Evolutionary conservation across 2,329 filamentous ascomycete genomes (phyloP), one percentile per base, ranked within the genome.

Genomic region (Scopulariopsis brevicaulis): DNA sequence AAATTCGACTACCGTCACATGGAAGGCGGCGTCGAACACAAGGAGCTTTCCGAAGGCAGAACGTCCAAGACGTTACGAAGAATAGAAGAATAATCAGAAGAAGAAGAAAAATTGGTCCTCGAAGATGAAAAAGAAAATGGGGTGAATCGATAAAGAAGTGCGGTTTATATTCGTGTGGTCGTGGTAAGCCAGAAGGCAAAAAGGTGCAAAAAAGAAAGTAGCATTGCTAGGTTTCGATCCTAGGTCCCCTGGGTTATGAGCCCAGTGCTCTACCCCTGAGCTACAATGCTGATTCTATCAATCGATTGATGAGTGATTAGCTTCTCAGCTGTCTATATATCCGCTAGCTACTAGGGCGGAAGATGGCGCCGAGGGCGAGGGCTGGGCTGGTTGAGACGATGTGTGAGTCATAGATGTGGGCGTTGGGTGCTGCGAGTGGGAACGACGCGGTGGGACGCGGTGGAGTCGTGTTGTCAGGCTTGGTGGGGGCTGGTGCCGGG

Each of bases 201-300:
- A 54, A 53, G 46, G 20, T 37, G 37, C 14, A 52, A 56, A 56
- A 56, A 51, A 35, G 12, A 15, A n/a, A 28, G 28, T 56, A 56
- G 55, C 55, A 56, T 56, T 56, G 55, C 55, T 56, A 56, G 53
- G 53, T 55, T 40, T 55, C 53, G 53, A 55, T 55, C 53, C 53
- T 55, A 55, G 53, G 53, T 40, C 53, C 53, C 53, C 53, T 55
- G 53, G 53, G 53, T 55, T 55, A 55, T 55, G 53, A 55, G 53
- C 53, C 53, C 53, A 55, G 53, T 55, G 53, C 53, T 55, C 53
- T 55, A 55, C 53, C 53, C 34, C 53, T 55, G 53, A 55, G 55
- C 55, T 56, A 56, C 55, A 56, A 56, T 56, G 55, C 55, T 56
- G 46, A n/a, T 6, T 20, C 8, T 50, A 14, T 50, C 20, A 50